These are phyloP conservation scores for Piedraia hortae DNA, from an alignment of 2,329 filamentous ascomycete species.

Conservation along the genomic window DNA sequence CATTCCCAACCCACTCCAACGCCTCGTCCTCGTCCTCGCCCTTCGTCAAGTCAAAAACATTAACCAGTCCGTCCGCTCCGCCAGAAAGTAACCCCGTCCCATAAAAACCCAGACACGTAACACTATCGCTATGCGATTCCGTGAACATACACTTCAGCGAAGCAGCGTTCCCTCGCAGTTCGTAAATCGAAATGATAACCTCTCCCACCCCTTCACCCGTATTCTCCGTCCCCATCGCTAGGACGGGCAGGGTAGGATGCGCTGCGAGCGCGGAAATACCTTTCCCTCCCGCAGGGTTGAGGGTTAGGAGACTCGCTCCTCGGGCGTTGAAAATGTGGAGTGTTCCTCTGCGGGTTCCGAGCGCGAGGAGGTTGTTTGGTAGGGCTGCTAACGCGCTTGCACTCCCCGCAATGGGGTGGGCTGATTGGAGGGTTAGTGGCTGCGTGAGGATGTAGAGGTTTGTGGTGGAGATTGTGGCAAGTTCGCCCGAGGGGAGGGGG, in stretches of 20 bases:
- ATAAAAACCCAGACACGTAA: constrained; percentile 26
- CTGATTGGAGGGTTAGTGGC: no score
- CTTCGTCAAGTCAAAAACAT: constrained; percentile 43
- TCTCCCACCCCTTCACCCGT: constrained; percentile 14
- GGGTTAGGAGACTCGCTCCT: no score
- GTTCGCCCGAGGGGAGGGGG: no score
- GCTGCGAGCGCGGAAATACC: constrained; percentile 41
- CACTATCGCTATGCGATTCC: constrained; percentile 27
- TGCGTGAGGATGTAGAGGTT: no score
- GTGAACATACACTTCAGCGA: constrained; percentile 15
- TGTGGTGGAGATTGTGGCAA: no score
- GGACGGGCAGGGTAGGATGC: constrained; percentile 27
- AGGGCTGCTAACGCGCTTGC: no score
- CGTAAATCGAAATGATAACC: constrained; percentile 14
- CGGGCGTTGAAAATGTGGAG: no score
- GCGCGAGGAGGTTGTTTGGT: no score
- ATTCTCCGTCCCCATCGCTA: constrained; percentile 45
- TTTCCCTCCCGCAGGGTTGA: no score
- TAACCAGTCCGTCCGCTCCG: constrained; percentile 55
- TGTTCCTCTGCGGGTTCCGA: no score
- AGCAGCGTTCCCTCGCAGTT: constrained; percentile 15
- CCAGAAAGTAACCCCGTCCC: constrained; percentile 41
- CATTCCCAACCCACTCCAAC: constrained; percentile 51
- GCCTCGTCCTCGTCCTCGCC: constrained; percentile 54
- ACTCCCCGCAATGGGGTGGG: no score